Percentiles rank a stretch among this genome's conserved stretches.
These are phyloP conservation scores for Biscutella auriculata DNA, from an alignment of 441 rosid species.

Conservation along the genomic window DNA sequence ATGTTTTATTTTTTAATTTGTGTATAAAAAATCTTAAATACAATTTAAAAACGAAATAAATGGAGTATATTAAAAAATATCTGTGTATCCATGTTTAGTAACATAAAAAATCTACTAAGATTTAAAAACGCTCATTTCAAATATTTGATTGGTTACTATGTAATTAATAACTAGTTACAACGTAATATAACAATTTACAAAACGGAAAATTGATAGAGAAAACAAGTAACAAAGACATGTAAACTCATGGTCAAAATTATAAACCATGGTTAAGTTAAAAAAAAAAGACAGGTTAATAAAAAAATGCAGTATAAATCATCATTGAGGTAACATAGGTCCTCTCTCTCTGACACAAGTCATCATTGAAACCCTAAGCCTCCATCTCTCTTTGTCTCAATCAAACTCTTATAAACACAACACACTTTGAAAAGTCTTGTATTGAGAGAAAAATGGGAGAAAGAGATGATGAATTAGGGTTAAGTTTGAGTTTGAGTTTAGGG, in stretches of 20 bases:
- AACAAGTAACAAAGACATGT: slow-evolving; percentile 1
- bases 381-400: slow-evolving; percentile 19
- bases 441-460: slow-evolving; percentile 37
- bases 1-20: too few relatives aligned
- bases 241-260: slow-evolving; percentile 9
- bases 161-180: slow-evolving; percentile 10
- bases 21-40: too few relatives aligned
- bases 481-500: slow-evolving; percentile 40
- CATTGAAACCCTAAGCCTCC: slow-evolving; percentile 45
- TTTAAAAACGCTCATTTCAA: background rate
- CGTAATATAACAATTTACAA: background rate
- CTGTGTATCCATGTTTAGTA: too few relatives aligned
- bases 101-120: background rate
- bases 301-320: slow-evolving; percentile 28
- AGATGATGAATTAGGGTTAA: slow-evolving; percentile 47
- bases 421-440: slow-evolving; percentile 21
- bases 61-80: too few relatives aligned
- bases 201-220: slow-evolving; percentile 7
- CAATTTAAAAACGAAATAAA: too few relatives aligned
- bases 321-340: slow-evolving; percentile 34
- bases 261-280: slow-evolving; percentile 22
- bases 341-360: slow-evolving; percentile 46
- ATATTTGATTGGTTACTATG: slow-evolving; percentile 2
- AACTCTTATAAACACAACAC: slow-evolving; percentile 18
- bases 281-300: slow-evolving; percentile 9